Conservation (phyloP, 1,284 basidiomycete species). For the Cryptococcus sp. region DNA sequence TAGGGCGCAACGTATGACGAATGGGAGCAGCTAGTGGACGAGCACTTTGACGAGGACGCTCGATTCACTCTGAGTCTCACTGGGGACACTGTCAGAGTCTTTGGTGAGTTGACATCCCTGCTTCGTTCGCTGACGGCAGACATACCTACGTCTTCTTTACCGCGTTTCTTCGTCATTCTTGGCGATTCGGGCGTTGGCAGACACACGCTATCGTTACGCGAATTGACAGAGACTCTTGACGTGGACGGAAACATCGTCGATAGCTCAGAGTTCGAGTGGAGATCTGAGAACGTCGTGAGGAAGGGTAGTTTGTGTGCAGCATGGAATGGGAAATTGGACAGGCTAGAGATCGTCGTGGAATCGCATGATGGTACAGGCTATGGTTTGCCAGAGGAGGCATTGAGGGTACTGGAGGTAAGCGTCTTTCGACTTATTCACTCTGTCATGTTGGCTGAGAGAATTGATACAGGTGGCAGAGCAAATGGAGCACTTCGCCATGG, state of each 20-base stretch:
- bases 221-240: slow-evolving; percentile 1
- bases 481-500: neutral
- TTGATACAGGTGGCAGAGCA: neutral
- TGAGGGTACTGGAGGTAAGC: neutral
- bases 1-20: slow-evolving; percentile 15
- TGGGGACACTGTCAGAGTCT: slow-evolving; percentile 7
- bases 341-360: neutral
- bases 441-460: neutral
- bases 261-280: neutral
- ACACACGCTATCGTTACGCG: slow-evolving; percentile 3
- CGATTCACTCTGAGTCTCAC: slow-evolving; percentile 13
- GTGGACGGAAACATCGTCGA: neutral
- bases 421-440: neutral
- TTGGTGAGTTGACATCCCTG: slow-evolving; percentile 7
- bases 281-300: neutral
- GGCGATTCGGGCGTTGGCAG: neutral
- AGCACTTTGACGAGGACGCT: slow-evolving; percentile 12
- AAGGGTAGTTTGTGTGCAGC: neutral
- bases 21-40: slow-evolving; percentile 10
- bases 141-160: slow-evolving; percentile 5
- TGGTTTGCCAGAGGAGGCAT: neutral
- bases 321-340: neutral
- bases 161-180: slow-evolving; percentile 16
- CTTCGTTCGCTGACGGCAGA: slow-evolving; percentile 4
- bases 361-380: neutral